Evolutionary conservation across 768 basidiomycete species (phyloP), one percentile per base, ranked within the genome.

Genomic region (Tricholoma sp.): DNA sequence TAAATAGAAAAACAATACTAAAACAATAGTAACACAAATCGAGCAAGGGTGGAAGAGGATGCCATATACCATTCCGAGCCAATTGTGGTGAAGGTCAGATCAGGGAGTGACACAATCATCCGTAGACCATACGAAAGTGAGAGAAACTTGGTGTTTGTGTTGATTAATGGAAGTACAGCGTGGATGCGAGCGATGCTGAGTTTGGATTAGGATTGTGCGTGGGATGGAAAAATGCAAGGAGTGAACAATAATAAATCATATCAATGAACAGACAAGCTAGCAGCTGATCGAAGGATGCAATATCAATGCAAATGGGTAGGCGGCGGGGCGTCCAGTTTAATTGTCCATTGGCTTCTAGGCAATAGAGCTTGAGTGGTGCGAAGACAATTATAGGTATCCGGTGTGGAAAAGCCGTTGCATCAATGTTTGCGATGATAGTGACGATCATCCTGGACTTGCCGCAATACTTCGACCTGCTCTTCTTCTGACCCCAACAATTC

Each of bases 11-110:
- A 29, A 11, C 31, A 18, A 24, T 45, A 29, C 9, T 24, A 50
- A 53, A 50, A 36, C 32, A 55, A 54, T 20, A 54, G 45, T 57
- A 56, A 53, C 52, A 63, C 62, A 63, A 63, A 63, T 59, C 60
- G 60, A 63, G 60, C 59, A 59, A 15, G 34, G n/a, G 34, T 32
- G 18, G 41, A 28, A 17, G 28, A 44, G 11, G 13, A 31, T 18
- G 41, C 37, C 13, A n/a, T 39, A 42, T 42, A 18, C 20, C 9
- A 18, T 41, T 39, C n/a, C 29, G 18, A 41, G 13, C 31, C 33
- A n/a, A 50, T n/a, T 9, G 12, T 15, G 18, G n/a, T 17, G 44
- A 34, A 17, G 48, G 34, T 44, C 42, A 31, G 47, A 18, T 18
- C 11, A 13, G 33, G 41, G 50, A 11, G 9, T 15, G 44, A 29